A percentile compares a stretch with the other conserved stretches of the same genome.
These are phyloP conservation scores for Daedalea quercina DNA, from an alignment of 768 basidiomycete species.

Conservation along the genomic window DNA sequence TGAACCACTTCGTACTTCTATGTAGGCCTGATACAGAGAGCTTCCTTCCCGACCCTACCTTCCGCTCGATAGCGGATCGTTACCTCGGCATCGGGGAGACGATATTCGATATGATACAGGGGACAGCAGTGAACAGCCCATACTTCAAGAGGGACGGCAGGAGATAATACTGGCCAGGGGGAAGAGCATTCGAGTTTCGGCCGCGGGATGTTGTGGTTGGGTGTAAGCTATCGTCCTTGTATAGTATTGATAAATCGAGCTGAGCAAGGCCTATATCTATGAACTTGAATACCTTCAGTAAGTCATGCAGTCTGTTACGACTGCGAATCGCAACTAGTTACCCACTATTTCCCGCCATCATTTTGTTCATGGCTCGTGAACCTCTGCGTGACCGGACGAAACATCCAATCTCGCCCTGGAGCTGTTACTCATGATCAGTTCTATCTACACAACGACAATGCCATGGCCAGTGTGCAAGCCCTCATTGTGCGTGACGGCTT, in stretches of 20 bases:
- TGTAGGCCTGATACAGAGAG: conserved; percentile 56
- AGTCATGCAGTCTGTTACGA: no score
- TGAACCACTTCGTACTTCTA: neutral
- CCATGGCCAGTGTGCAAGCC: no score
- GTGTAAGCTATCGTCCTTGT: neutral
- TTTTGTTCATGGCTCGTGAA: no score
- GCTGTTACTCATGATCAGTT: no score
- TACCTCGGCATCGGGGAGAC: conserved; percentile 87
- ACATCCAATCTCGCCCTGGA: no score
- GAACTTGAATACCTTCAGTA: neutral
- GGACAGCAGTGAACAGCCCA: conserved; percentile 76
- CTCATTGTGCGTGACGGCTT: no score
- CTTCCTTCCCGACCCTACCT: conserved; percentile 66
- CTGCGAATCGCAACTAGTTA: no score
- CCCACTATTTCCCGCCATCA: no score
- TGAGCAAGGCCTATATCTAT: neutral
- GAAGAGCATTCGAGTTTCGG: neutral
- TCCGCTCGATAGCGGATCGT: conserved; percentile 69
- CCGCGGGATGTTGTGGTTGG: neutral
- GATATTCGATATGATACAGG: conserved; percentile 80
- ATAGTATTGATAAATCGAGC: neutral
- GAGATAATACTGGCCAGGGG: conserved; percentile 21
- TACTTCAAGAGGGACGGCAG: conserved; percentile 65
- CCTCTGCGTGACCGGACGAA: no score
- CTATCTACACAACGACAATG: no score